Evolutionary conservation across 2,329 filamentous ascomycete genomes (phyloP), one percentile per base, ranked within the genome.

Genomic region (Fusarium sp.): DNA sequence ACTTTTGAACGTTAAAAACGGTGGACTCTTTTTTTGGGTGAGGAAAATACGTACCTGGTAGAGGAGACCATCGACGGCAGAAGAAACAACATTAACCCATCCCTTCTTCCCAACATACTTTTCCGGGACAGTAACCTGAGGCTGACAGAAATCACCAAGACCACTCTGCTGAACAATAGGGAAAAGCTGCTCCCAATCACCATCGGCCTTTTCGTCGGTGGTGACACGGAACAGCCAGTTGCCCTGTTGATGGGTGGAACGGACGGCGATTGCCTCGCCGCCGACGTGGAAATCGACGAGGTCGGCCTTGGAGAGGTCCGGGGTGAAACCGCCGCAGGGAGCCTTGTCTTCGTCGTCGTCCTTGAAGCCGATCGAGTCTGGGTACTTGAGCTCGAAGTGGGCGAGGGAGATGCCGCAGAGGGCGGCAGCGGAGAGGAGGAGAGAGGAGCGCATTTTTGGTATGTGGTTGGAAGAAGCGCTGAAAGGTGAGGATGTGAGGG

Each of bases 171-270:
- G 75, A 33, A 87, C 79, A 58, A 87, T 83, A 29, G 84, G 84
- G 72, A 83, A 85, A 55, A 88, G 74, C 74, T 87, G 79, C 25
- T 84, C 83, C 87, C 87, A 89, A 74, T 83, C 84, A 18, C 79
- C 78, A 46, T 75, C 73, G 44, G 81, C 83, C 10, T 79, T 79
- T 51, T 79, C 71, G 71, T 87, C 86, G 18, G 83, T 79, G 11
- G 86, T 89, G 67, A 83, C 85, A 66, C 87, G 86, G 79, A 87
- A 85, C 14, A 89, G 81, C 84, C 83, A 89, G 59, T 80, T 85
- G 69, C 81, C 79, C 74, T 86, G 81, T 4, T 84, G 79, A 73
- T 90, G 87, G 3, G 81, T 82, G 7, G 83, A 80, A 7, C 76
- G 77, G 54, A 85, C 73, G 64, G 81, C 80, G 33, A 89, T 79